Evolutionary conservation across 1,139 yeast genomes (phyloP).

Genomic region (Scheffersomyces titani): DNA sequence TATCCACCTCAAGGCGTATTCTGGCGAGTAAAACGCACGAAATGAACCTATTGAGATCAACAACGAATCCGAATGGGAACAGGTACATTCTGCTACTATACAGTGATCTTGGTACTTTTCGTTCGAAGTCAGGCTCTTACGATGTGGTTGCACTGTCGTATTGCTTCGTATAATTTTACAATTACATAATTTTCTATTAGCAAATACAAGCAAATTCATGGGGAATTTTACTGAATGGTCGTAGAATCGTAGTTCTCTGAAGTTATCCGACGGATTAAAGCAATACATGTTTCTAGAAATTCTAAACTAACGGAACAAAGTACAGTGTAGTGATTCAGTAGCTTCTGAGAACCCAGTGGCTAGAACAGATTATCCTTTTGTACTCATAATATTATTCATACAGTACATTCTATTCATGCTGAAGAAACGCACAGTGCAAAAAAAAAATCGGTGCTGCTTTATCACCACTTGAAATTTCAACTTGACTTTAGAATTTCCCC

Average conservation of each 20-base stretch:
- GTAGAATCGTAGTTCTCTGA: background rate
- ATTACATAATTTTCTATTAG: background rate
- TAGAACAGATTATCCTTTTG: background rate
- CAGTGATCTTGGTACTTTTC: background rate
- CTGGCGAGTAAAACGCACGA: background rate
- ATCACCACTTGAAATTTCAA: background rate
- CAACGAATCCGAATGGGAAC: background rate
- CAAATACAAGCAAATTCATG: background rate
- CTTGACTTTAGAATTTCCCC: background rate
- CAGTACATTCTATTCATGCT: background rate
- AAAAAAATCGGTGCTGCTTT: background rate
- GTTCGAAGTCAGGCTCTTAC: background rate
- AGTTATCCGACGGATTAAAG: background rate
- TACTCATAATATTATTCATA: background rate
- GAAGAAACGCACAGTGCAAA: background rate
- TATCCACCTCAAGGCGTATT: background rate
- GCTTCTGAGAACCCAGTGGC: background rate
- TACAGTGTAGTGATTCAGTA: background rate
- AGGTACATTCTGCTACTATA: background rate
- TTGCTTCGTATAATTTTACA: background rate
- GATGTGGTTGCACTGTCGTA: background rate
- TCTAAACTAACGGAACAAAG: background rate
- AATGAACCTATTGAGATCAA: background rate
- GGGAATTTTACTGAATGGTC: background rate
- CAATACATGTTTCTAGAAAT: background rate